Base-by-base conservation (phyloP, 2,329 filamentous ascomycete genomes). In the Exophiala sp. region DNA sequence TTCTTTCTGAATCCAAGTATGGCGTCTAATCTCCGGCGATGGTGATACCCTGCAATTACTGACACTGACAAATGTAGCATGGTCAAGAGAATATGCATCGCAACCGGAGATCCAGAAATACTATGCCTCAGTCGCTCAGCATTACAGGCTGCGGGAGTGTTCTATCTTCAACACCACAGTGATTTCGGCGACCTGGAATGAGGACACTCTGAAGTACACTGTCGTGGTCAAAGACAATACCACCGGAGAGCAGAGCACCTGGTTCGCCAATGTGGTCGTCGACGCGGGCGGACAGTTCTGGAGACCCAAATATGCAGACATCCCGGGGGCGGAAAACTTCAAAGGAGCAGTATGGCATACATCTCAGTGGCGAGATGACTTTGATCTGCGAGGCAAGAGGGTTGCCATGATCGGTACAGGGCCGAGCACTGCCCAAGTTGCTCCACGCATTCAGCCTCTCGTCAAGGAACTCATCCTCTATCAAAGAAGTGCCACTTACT, bases 361-460 rank as follows among this genome's bases (percentile, higher is more conserved):
- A 1, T 77, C 78, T 3, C 64, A 75, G 43, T 81, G 78, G 78
- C 69, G 76, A 44, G 65, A 73, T 14, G 67, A 66, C 2, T 29
- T 47, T 16, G 37, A 80, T 49, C 65, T 80, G 13, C 66, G 68
- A 6, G 71, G 71, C 48, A 81, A 80, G 58, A 67, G 80, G 55
- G 73, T 81, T 1, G 67, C 80, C 7, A 73, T 81, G 4, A 62
- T 81, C 40, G 78, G 78, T 2, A 79, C 76, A 2, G 79, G 79
- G 13, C 80, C 78, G 60, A 76, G 71, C 58, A 76, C 77, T 2
- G 73, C 75, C n/a, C 79, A 82, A 56, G 69, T 81, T 19, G 73
- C 81, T 3, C 77, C 78, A 3, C 24, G 24, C 24, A 23, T 27
- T 10, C 24, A 27, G 24, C 24, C 24, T 5, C 23, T 27, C 6